phyloP scores from a whole-genome alignment of 2,329 filamentous ascomycete species.

The Fusarium redolens region DNA sequence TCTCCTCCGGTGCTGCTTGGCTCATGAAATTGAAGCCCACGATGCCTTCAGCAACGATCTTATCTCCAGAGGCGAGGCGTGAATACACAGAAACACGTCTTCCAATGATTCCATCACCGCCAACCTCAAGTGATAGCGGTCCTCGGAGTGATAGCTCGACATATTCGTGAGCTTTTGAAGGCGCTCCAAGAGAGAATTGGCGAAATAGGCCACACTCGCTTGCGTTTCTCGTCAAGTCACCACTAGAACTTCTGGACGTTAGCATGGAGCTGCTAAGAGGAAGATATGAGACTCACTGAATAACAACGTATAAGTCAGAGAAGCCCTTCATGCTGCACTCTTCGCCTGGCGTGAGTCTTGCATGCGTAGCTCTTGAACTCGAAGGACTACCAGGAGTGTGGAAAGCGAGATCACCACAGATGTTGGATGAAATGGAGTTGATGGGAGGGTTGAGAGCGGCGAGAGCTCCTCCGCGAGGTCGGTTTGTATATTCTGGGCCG shows the following conservation, averaged over 20 bases:
- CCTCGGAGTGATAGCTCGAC: slow-evolving; percentile 52
- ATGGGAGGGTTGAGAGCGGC: slow-evolving; percentile 54
- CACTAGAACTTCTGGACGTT: slow-evolving; percentile 49
- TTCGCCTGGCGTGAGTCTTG: slow-evolving; percentile 52
- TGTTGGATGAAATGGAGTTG: slow-evolving; percentile 5
- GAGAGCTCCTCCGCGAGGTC: slow-evolving; percentile 59
- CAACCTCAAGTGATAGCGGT: slow-evolving; percentile 58
- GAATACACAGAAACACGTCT: slow-evolving; percentile 58
- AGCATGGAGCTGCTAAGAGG: neutral
- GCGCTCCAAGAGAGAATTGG: slow-evolving; percentile 49
- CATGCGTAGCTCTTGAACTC: slow-evolving; percentile 56
- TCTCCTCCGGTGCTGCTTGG: neutral
- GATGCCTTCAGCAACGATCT: slow-evolving; percentile 60
- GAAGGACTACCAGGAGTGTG: slow-evolving; percentile 55
- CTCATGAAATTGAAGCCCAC: slow-evolving; percentile 59
- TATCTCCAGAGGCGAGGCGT: slow-evolving; percentile 37
- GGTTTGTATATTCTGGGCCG: slow-evolving; percentile 55
- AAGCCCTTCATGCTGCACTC: slow-evolving; percentile 27
- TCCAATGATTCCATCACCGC: slow-evolving; percentile 60
- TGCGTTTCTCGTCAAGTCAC: slow-evolving; percentile 56
- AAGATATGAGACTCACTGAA: slow-evolving; percentile 54
- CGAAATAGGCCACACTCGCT: slow-evolving; percentile 57
- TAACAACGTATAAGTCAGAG: slow-evolving; percentile 52
- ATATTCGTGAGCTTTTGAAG: slow-evolving; percentile 24
- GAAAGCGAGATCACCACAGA: slow-evolving; percentile 56